Evolutionary conservation across 2,329 filamentous ascomycete genomes (phyloP).

Genomic region (Colletotrichum sojae): DNA sequence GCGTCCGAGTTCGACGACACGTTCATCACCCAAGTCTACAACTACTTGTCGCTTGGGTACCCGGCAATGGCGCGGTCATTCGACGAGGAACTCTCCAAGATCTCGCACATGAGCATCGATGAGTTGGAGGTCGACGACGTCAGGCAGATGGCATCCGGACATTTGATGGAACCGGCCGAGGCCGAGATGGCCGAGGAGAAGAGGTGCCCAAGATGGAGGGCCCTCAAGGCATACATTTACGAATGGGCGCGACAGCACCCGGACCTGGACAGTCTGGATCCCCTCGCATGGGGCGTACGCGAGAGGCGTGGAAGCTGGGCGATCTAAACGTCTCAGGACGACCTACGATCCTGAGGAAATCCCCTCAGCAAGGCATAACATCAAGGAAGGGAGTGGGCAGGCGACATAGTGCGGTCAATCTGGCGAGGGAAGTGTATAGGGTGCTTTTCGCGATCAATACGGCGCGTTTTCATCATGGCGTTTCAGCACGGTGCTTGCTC

Average conservation of each 20-base stretch:
- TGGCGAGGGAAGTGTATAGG: background rate
- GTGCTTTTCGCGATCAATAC: conserved; percentile 14
- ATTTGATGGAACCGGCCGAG: conserved; percentile 73
- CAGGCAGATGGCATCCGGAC: conserved; percentile 74
- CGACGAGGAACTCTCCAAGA: conserved; percentile 88
- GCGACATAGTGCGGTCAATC: conserved; percentile 8
- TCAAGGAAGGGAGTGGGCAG: background rate
- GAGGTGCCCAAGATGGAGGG: conserved; percentile 83
- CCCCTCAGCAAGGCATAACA: too few species aligned
- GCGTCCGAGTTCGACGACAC: conserved; percentile 81
- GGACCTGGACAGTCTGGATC: conserved; percentile 72
- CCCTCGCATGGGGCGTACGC: conserved; percentile 77
- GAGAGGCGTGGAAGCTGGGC: conserved; percentile 82
- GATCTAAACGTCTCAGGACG: conserved; percentile 50
- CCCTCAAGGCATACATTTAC: conserved; percentile 84
- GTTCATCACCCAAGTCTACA: conserved; percentile 96
- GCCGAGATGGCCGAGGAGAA: conserved; percentile 59
- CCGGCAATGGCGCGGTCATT: conserved; percentile 86
- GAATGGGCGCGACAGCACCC: conserved; percentile 95
- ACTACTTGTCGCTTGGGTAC: conserved; percentile 94
- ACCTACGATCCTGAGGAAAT: background rate
- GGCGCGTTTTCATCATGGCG: conserved; percentile 27
- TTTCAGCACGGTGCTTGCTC: conserved; percentile 14
- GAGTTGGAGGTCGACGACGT: conserved; percentile 82
- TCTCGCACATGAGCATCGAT: conserved; percentile 77